Evolutionary conservation across 805 yeast genomes (phyloP).

Genomic region (Candida methanosorbosa): DNA sequence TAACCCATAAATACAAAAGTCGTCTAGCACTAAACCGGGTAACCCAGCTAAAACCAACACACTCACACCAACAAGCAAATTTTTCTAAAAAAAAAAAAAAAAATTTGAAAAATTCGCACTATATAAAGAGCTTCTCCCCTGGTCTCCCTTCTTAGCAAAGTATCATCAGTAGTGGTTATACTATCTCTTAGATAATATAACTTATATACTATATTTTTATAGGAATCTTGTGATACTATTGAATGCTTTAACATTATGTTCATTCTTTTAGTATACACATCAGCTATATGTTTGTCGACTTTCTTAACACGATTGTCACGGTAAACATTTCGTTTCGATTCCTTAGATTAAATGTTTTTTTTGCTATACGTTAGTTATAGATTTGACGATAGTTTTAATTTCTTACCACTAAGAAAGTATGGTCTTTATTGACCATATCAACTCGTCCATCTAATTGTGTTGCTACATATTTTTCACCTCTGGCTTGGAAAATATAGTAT

Average conservation of each 20-base stretch:
- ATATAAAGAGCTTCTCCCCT: conserved; percentile 19
- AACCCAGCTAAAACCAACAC: neutral
- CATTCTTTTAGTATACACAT: conserved; percentile 21
- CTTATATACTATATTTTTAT: conserved; percentile 32
- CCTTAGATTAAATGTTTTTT: conserved; percentile 41
- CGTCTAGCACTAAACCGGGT: too few relatives aligned
- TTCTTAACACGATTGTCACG: conserved; percentile 68
- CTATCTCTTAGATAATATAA: conserved; percentile 62
- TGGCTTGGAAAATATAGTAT: neutral
- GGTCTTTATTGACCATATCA: conserved; percentile 22
- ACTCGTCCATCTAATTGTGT: conserved; percentile 38
- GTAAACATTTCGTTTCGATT: conserved; percentile 67
- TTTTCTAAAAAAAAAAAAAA: neutral
- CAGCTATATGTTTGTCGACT: conserved; percentile 72
- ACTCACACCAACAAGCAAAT: neutral
- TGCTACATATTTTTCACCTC: conserved; percentile 32
- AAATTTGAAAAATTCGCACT: neutral
- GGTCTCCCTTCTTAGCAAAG: conserved; percentile 24
- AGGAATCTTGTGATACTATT: conserved; percentile 37
- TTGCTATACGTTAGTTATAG: conserved; percentile 27
- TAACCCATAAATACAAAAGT: too few relatives aligned
- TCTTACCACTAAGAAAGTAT: too few relatives aligned
- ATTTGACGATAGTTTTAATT: conserved; percentile 17
- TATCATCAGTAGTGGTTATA: conserved; percentile 78
- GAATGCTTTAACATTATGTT: conserved; percentile 32